Conservation (phyloP, 768 basidiomycete species). For the Trametopsis cervina region DNA sequence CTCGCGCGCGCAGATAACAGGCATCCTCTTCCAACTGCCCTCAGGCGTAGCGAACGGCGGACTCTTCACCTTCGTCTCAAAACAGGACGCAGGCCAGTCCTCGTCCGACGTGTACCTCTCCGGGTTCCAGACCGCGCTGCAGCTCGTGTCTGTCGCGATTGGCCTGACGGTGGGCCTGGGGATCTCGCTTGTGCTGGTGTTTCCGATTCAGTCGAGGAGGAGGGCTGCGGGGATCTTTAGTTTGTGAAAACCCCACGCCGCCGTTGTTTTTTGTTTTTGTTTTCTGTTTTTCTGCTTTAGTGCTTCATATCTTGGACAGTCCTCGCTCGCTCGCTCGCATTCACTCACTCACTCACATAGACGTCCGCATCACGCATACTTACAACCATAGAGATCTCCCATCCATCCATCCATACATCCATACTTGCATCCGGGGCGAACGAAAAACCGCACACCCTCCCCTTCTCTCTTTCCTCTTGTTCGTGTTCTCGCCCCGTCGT, state of each 20-base stretch:
- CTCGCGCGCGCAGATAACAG: constrained; percentile 44
- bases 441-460: too few relatives aligned
- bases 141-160: constrained; percentile 71
- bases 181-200: constrained; percentile 57
- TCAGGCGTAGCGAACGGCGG: constrained; percentile 78
- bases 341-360: too few relatives aligned
- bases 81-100: constrained; percentile 44
- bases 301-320: too few relatives aligned
- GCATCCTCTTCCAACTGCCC: constrained; percentile 80
- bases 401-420: too few relatives aligned
- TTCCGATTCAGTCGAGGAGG: constrained; percentile 53
- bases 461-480: too few relatives aligned
- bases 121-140: constrained; percentile 70
- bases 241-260: too few relatives aligned
- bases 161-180: constrained; percentile 78
- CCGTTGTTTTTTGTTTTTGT: background rate
- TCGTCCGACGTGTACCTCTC: constrained; percentile 45
- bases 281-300: background rate
- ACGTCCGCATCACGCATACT: too few relatives aligned
- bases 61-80: constrained; percentile 61
- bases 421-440: too few relatives aligned
- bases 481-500: too few relatives aligned
- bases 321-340: too few relatives aligned
- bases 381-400: too few relatives aligned
- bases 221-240: constrained; percentile 60